Base-by-base conservation (phyloP, 768 basidiomycete genomes). In the Daedaleopsis nitida region DNA sequence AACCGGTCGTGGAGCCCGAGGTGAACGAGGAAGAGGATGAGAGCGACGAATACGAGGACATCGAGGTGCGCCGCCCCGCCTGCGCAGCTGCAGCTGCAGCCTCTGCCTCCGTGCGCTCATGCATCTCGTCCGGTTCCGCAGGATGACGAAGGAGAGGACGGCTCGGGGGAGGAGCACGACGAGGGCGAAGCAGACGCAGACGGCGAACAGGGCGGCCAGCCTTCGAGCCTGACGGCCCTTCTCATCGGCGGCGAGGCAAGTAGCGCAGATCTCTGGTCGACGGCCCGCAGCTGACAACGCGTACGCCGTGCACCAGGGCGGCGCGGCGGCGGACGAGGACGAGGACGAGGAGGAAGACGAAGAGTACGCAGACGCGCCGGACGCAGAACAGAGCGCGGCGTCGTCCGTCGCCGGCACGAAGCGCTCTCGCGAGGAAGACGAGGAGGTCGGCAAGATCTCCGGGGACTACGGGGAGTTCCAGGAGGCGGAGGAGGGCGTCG, bases 401-500 rank as follows among this genome's bases (percentile, higher is more conserved):
- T 24, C 64, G 10, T 52, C 64, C 3, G 58, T 64, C 21, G 54
- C 60, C 10, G 66, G 66, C 16, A 58, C 59, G 13, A 68, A 68
- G 51, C 66, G 66, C 10, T 45, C 57, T 21, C 55, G 66, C n/a
- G 70, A 72, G n/a, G 71, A 70, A 24, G 67, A 72, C 44, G 66
- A 68, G n/a, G 70, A 68, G 50, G 62, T 62, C 16, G 55, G 43
- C 44, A 55, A 62, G 42, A 50, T 62, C 32, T 57, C 66, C 39
- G 67, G 66, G 24, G 65, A 65, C 59, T 65, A 72, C 55, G 69
- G 70, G 7, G 73, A 74, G 54, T 52, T 73, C 48, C 68, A 71
- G 11, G 75, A 71, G 57, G 68, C 60, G 32, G 68, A 73, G 35
- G 74, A 73, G 60, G 68, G 67, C 4, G 73, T 76, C 49, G 73